Evolutionary conservation across 352 stramenopile genomes (phyloP).

Genomic region (Phytophthora foliorum): DNA sequence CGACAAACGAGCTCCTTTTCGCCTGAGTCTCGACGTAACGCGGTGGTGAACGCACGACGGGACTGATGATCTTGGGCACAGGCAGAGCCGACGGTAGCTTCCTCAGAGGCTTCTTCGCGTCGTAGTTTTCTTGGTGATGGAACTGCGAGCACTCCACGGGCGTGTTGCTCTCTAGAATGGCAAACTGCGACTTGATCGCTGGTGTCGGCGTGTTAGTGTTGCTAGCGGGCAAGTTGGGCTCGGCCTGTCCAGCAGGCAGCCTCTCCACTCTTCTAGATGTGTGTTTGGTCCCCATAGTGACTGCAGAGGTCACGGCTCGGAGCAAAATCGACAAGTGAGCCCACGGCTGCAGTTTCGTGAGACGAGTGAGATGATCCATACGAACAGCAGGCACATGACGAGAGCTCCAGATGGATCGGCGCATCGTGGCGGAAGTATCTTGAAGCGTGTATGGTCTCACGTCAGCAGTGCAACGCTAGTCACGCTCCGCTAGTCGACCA

Average conservation of each 20-base stretch:
- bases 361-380: background rate
- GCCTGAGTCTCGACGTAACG: conserved; percentile 8
- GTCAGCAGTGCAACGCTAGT: conserved; percentile 18
- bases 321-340: conserved; percentile 26
- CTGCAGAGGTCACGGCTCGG: background rate
- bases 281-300: conserved; percentile 20
- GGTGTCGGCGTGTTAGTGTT: conserved; percentile 23
- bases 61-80: conserved; percentile 33
- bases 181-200: conserved; percentile 21
- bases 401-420: conserved; percentile 11
- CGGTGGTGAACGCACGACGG: background rate
- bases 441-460: conserved; percentile 21
- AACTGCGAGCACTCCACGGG: conserved; percentile 35
- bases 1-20: conserved; percentile 26
- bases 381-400: background rate
- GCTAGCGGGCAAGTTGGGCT: conserved; percentile 9
- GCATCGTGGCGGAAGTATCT: conserved; percentile 14
- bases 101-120: background rate
- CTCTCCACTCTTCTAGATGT: background rate
- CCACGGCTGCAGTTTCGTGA: background rate
- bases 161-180: conserved; percentile 36
- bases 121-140: conserved; percentile 14
- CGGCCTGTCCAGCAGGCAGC: background rate
- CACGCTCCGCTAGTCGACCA: conserved; percentile 26
- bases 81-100: conserved; percentile 21